Evolutionary conservation across 108 stramenopile species (phyloP), one percentile per base, ranked within the genome.

Genomic region (Pseudonitzschia multistriata): DNA sequence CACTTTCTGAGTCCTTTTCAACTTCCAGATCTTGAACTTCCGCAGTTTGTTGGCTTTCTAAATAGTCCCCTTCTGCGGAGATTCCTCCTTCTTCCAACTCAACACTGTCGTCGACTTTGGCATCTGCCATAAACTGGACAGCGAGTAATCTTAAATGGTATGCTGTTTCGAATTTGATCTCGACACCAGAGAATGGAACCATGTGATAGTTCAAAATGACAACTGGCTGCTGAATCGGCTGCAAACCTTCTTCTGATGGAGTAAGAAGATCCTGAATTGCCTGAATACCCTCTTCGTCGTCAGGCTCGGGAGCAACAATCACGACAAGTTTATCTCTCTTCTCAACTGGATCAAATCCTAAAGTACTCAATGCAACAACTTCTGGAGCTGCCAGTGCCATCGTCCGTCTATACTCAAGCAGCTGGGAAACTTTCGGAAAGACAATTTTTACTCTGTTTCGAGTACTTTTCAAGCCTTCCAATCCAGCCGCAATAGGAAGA

Each of bases 201-300:
- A 92, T 91, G 72, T 95, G 94, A 73, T 91, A 88, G 78, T 95
- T 95, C 50, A 95, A 63, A 6, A 93, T 77, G 10, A 95, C 89
- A 30, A 93, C 72, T 7, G 91, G 90, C 67, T 89, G 85, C 48
- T 70, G 66, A 50, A 89, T 79, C 37, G 79, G 47, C 40, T 66
- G 73, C 5, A 54, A 35, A 28, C 49, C 55, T 30, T 61, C 62
- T 10, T 83, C 83, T 3, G 83, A 71, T 24, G 86, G 79, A 49
- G 65, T 55, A 13, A 94, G 75, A 13, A 94, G 70, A 45, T 87
- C 83, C 48, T 81, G 74, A 82, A 94, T 88, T 14, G 83, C 86
- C 25, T 67, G 39, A 22, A 89, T 66, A 24, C 90, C 91, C 36
- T 86, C 85, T 29, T 83, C 64, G 65, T 92, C 91, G 69, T 92